Percentiles rank a stretch among this genome's conserved stretches.
These are phyloP conservation scores for Powellomyces hirtus DNA, from an alignment of 192 early-diverging fungal species.

Conservation along the genomic window DNA sequence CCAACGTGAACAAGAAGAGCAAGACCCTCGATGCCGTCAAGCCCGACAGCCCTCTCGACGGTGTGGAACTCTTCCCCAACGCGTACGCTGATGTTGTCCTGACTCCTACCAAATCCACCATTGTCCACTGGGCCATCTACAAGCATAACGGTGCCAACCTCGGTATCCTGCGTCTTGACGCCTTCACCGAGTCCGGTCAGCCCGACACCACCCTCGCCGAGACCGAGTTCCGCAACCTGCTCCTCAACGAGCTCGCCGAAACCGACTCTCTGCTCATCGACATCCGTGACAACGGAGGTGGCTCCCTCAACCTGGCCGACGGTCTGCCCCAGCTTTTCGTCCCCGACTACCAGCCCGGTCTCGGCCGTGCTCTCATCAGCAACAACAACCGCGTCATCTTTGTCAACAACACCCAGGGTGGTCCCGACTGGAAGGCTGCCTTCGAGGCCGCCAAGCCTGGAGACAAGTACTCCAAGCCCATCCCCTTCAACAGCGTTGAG, in stretches of 20 bases:
- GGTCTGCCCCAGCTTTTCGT: constrained; percentile 25
- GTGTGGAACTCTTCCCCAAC: not conserved
- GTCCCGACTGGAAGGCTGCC: not conserved
- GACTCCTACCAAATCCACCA: not conserved
- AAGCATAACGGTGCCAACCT: constrained; percentile 11
- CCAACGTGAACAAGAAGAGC: not conserved
- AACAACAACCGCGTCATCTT: not conserved
- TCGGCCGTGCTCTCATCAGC: not conserved
- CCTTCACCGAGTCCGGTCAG: constrained; percentile 3
- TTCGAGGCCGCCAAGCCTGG: not conserved
- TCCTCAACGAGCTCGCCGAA: constrained; percentile 21
- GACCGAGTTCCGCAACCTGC: not conserved
- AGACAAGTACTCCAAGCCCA: not conserved
- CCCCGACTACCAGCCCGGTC: not conserved
- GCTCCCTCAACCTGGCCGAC: constrained; percentile 16
- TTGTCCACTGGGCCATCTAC: constrained; percentile 13
- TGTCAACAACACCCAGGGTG: not conserved
- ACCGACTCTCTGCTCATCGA: constrained; percentile 29
- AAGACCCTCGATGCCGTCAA: not conserved
- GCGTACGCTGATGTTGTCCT: not conserved
- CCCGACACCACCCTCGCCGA: not conserved
- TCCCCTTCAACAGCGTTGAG: not conserved
- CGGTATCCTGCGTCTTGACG: constrained; percentile 19
- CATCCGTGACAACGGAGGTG: constrained; percentile 29
- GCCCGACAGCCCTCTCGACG: not conserved